Conservation (phyloP, 2,329 filamentous ascomycete genomes). For the Colletotrichum somersetense region DNA sequence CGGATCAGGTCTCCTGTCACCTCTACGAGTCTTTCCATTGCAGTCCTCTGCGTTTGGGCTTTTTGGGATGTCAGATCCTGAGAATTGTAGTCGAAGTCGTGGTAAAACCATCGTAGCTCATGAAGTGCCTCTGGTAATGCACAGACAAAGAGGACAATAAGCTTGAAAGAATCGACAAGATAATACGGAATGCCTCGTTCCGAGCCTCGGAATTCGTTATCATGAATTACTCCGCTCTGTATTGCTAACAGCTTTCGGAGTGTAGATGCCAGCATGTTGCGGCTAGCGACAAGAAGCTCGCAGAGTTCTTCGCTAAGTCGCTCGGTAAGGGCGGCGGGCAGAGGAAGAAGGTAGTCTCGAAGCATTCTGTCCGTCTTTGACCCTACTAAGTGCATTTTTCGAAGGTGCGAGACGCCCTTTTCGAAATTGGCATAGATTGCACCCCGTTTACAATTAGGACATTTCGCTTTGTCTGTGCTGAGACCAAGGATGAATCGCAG, state of each 20-base stretch:
- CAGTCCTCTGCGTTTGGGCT: neutral
- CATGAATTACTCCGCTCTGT: slow-evolving; percentile 31
- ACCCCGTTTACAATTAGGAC: neutral
- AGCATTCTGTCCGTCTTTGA: neutral
- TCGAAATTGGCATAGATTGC: neutral
- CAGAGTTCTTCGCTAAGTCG: neutral
- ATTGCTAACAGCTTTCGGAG: slow-evolving; percentile 18
- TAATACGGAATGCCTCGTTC: slow-evolving; percentile 30
- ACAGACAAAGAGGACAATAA: slow-evolving; percentile 31
- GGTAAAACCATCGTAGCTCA: slow-evolving; percentile 20
- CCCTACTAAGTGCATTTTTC: neutral
- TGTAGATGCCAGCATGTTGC: slow-evolving; percentile 8
- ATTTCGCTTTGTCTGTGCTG: neutral
- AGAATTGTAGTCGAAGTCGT: slow-evolving; percentile 12
- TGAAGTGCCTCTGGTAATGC: slow-evolving; percentile 16
- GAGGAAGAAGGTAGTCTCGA: neutral
- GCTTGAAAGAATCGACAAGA: slow-evolving; percentile 34
- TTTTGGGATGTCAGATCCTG: neutral
- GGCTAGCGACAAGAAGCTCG: neutral
- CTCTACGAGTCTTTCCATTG: slow-evolving; percentile 10
- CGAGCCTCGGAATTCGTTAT: slow-evolving; percentile 15
- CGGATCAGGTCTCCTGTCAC: slow-evolving; percentile 5
- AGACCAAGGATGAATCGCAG: neutral
- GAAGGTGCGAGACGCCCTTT: neutral
- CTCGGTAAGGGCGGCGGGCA: neutral